A percentile compares a stretch with the other conserved stretches of the same genome.
These are phyloP conservation scores for Sicyos edulis DNA, from an alignment of 306 rosid genomes.

Conservation along the genomic window DNA sequence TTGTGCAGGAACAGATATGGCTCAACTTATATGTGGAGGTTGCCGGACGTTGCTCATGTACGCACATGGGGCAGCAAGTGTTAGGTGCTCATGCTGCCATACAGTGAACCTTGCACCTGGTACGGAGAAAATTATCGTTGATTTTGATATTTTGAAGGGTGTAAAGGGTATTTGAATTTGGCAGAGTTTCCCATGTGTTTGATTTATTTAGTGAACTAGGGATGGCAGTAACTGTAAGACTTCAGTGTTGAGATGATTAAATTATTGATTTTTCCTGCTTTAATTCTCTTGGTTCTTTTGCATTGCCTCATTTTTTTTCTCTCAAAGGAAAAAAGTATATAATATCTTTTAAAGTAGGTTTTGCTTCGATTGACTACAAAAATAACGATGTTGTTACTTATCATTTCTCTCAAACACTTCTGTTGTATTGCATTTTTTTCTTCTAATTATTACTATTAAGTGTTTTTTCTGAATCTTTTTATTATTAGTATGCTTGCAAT, in stretches of 20 bases:
- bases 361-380: not conserved
- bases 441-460: not conserved
- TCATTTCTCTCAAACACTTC: not conserved
- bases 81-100: constrained; percentile 93
- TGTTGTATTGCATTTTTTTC: not conserved
- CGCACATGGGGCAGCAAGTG: constrained; percentile 86
- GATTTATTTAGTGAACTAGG: not conserved
- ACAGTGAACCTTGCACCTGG: constrained; percentile 87
- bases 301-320: not conserved
- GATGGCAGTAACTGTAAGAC: not conserved
- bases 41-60: constrained; percentile 93
- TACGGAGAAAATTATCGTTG: constrained; percentile 27
- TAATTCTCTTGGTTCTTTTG: not conserved
- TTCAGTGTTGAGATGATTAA: not conserved
- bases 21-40: constrained; percentile 93
- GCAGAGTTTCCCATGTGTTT: not conserved
- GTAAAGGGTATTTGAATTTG: not conserved
- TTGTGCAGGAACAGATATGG: constrained; percentile 76
- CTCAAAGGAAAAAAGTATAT: not conserved
- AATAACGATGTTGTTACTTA: not conserved
- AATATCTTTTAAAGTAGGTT: not conserved
- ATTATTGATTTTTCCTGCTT: not conserved
- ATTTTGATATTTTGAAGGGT: not conserved
- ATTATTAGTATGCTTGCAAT: not conserved
- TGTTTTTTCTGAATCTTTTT: not conserved